phyloP scores from a whole-genome alignment of 1,284 basidiomycete species.

The Marasmius oreades region DNA sequence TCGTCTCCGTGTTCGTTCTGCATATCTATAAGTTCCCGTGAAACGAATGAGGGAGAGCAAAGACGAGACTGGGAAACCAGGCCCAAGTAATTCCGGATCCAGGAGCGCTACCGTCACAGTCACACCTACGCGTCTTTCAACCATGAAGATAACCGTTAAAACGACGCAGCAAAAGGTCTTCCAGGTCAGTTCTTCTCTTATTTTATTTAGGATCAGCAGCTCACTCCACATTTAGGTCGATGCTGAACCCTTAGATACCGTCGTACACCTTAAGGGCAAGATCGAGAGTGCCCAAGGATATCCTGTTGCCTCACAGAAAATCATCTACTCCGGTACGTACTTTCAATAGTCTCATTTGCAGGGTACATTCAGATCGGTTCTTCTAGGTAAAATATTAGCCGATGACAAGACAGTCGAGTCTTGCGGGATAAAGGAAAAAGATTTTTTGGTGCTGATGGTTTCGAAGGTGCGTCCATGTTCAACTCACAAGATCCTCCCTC shows the following conservation, averaged over 20 bases:
- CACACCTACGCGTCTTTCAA: constrained; percentile 13
- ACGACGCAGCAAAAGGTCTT: constrained; percentile 90
- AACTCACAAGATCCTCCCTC: constrained; percentile 5
- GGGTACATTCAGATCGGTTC: not conserved
- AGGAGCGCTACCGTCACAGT: not conserved
- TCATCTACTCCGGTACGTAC: constrained; percentile 87
- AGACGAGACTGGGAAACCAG: not conserved
- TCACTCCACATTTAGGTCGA: constrained; percentile 60
- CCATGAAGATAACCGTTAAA: constrained; percentile 92
- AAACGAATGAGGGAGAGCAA: not conserved
- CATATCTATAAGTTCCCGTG: constrained; percentile 38
- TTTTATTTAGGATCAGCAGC: not conserved
- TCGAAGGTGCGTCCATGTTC: constrained; percentile 69
- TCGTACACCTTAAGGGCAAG: constrained; percentile 83
- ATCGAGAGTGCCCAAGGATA: constrained; percentile 80
- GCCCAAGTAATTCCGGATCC: not conserved
- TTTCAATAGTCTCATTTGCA: constrained; percentile 8
- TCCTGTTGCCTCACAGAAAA: constrained; percentile 76
- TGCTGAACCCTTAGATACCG: constrained; percentile 72
- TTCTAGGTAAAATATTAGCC: constrained; percentile 83
- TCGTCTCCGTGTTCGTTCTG: constrained; percentile 67
- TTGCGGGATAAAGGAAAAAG: constrained; percentile 96
- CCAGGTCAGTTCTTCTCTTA: constrained; percentile 38
- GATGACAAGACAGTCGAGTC: constrained; percentile 89
- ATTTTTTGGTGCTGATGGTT: constrained; percentile 98